A percentile compares a stretch with the other conserved stretches of the same genome.
phyloP scores from a whole-genome alignment of 1,139 yeast genomes.

The Blastobotrys apis region DNA sequence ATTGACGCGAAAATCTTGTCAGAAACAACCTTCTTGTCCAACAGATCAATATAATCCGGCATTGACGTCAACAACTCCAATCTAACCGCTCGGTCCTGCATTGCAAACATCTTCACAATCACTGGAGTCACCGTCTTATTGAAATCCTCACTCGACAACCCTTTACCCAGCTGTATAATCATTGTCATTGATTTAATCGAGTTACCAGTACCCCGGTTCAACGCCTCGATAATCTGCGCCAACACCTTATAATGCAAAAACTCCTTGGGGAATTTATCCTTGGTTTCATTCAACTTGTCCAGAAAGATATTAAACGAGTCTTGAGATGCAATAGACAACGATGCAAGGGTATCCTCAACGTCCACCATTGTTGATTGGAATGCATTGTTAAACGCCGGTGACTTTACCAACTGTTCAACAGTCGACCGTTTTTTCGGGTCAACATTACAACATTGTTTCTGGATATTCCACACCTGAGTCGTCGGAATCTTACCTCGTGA shows the following conservation, averaged over 20 bases:
- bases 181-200: constrained; percentile 26
- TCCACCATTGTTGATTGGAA: constrained; percentile 47
- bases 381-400: constrained; percentile 24
- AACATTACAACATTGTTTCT: constrained; percentile 26
- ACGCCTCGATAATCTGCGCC: constrained; percentile 53
- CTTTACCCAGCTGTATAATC: constrained; percentile 34
- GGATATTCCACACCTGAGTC: constrained; percentile 20
- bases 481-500: constrained; percentile 25
- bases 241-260: constrained; percentile 59
- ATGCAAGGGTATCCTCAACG: constrained; percentile 48
- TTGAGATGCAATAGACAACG: constrained; percentile 48
- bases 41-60: constrained; percentile 48
- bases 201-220: constrained; percentile 16
- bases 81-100: constrained; percentile 74
- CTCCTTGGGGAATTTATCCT: constrained; percentile 49
- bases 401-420: constrained; percentile 46
- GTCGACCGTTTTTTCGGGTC: constrained; percentile 42
- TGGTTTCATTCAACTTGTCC: constrained; percentile 40
- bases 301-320: constrained; percentile 53
- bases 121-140: constrained; percentile 55
- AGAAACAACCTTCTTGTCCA: constrained; percentile 61
- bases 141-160: constrained; percentile 42
- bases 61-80: constrained; percentile 62
- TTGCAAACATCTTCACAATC: constrained; percentile 55
- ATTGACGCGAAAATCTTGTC: constrained; percentile 64